Percentiles rank a stretch among this genome's conserved stretches.
phyloP scores from a whole-genome alignment of 192 early-diverging fungal genomes.

The Coemansia sp. region DNA sequence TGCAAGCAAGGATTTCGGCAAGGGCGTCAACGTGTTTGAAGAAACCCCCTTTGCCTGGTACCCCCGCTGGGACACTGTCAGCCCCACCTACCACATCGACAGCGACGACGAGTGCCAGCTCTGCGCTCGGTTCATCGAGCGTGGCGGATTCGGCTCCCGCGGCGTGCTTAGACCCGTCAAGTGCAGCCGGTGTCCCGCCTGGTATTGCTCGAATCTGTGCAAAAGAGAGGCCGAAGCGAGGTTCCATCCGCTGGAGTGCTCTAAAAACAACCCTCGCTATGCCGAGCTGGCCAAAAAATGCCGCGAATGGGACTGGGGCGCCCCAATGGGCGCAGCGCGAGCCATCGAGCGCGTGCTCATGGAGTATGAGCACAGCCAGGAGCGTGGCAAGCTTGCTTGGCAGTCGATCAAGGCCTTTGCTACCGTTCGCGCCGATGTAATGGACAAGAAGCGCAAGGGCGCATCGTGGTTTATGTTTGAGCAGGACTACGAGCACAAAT shows the following conservation, averaged over 20 bases:
- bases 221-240: conserved; percentile 13
- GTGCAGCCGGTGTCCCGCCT: conserved; percentile 10
- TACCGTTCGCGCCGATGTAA: conserved; percentile 13
- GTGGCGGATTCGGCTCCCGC: conserved; percentile 6
- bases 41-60: conserved; percentile 61
- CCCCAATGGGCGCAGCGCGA: conserved; percentile 19
- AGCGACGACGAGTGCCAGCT: conserved; percentile 56
- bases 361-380: conserved; percentile 18
- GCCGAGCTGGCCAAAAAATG: conserved; percentile 13
- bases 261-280: conserved; percentile 15
- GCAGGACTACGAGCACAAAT: conserved; percentile 13
- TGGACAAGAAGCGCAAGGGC: conserved; percentile 20
- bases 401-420: conserved; percentile 19
- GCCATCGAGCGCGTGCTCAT: conserved; percentile 24
- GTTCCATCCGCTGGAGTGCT: conserved; percentile 23
- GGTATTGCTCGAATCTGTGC: conserved; percentile 16
- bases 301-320: conserved; percentile 15
- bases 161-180: conserved; percentile 8
- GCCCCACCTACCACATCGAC: conserved; percentile 21
- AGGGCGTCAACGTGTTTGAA: conserved; percentile 53
- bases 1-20: conserved; percentile 54
- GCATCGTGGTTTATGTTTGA: conserved; percentile 21
- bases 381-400: conserved; percentile 17
- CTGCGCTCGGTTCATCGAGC: conserved; percentile 54
- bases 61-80: conserved; percentile 58